phyloP scores from a whole-genome alignment of 1,284 basidiomycete species.

The Phylloboletellus chloephorus region DNA sequence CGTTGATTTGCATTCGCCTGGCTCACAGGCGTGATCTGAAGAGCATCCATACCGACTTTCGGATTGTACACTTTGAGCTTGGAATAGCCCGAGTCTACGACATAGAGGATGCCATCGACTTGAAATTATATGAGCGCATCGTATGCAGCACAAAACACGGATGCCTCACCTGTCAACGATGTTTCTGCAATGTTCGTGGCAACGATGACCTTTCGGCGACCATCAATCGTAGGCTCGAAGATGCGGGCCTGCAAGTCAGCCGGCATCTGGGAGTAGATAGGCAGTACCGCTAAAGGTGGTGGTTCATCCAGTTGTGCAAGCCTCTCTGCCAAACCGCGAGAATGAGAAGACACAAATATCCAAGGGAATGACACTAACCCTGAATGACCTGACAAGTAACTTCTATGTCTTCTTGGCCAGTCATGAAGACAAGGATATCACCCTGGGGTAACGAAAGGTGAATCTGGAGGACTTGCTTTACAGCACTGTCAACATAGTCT shows the following conservation, averaged over 20 bases:
- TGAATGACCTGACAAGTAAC: slow-evolving; percentile 87
- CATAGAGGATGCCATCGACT: slow-evolving; percentile 97
- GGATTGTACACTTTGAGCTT: slow-evolving; percentile 99
- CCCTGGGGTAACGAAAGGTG: slow-evolving; percentile 92
- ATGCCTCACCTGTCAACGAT: slow-evolving; percentile 74
- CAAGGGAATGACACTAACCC: slow-evolving; percentile 43
- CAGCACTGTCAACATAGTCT: slow-evolving; percentile 96
- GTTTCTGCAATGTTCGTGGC: slow-evolving; percentile 99
- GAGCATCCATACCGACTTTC: slow-evolving; percentile 97
- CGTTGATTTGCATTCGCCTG: slow-evolving; percentile 97
- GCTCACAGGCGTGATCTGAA: slow-evolving; percentile 98
- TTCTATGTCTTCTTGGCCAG: slow-evolving; percentile 99
- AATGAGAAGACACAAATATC: slow-evolving; percentile 1
- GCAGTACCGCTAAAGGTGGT: slow-evolving; percentile 79
- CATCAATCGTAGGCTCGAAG: slow-evolving; percentile 92
- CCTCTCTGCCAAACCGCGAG: slow-evolving; percentile 57
- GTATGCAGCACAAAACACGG: not conserved
- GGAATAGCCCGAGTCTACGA: slow-evolving; percentile 94
- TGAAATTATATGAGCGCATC: slow-evolving; percentile 17
- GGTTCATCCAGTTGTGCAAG: slow-evolving; percentile 89
- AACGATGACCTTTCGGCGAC: slow-evolving; percentile 93
- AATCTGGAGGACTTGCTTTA: slow-evolving; percentile 96
- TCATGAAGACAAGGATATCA: slow-evolving; percentile 99
- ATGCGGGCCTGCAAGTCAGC: slow-evolving; percentile 98
- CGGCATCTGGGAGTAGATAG: slow-evolving; percentile 99